Percentiles rank a stretch among this genome's conserved stretches.
Conservation (phyloP, 305 asterid genomes). For the Plantago coronopus region DNA sequence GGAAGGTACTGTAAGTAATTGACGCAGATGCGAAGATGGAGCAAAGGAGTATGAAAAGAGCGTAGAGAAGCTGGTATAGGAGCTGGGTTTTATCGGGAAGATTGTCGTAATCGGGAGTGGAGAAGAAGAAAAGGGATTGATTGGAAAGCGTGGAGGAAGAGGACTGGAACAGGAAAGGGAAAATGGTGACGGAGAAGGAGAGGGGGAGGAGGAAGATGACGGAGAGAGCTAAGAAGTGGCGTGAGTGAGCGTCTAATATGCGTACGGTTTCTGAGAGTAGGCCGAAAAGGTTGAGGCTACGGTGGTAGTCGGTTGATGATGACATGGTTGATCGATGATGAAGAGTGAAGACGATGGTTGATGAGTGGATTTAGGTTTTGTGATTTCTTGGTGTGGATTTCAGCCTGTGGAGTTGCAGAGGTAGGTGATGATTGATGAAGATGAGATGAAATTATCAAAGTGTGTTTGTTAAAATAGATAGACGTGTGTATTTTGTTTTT, state of each 20-base stretch:
- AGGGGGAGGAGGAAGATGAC: constrained; percentile 67
- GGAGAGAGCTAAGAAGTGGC: constrained; percentile 65
- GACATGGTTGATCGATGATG: constrained; percentile 26
- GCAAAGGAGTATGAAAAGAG: constrained; percentile 31
- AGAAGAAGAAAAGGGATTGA: constrained; percentile 21
- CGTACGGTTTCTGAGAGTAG: constrained; percentile 58
- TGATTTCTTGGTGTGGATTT: no score
- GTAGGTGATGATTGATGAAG: no score
- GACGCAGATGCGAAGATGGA: constrained; percentile 41
- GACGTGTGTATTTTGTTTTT: no score
- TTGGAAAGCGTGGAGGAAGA: constrained; percentile 19
- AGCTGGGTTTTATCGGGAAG: constrained; percentile 7
- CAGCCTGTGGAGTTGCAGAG: no score
- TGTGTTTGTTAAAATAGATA: no score
- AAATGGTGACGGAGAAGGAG: constrained; percentile 39
- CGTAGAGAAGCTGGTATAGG: constrained; percentile 25
- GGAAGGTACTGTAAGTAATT: constrained; percentile 58
- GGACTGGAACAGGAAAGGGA: constrained; percentile 38
- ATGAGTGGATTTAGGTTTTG: background rate
- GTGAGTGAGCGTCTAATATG: constrained; percentile 58
- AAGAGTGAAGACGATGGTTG: background rate
- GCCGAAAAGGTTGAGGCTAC: constrained; percentile 42
- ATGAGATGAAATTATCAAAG: no score
- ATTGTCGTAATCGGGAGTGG: constrained; percentile 10
- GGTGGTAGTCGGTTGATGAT: background rate